Evolutionary conservation across 192 early-diverging fungal genomes (phyloP).

Genomic region (Gryganskiella cystojenkinii): DNA sequence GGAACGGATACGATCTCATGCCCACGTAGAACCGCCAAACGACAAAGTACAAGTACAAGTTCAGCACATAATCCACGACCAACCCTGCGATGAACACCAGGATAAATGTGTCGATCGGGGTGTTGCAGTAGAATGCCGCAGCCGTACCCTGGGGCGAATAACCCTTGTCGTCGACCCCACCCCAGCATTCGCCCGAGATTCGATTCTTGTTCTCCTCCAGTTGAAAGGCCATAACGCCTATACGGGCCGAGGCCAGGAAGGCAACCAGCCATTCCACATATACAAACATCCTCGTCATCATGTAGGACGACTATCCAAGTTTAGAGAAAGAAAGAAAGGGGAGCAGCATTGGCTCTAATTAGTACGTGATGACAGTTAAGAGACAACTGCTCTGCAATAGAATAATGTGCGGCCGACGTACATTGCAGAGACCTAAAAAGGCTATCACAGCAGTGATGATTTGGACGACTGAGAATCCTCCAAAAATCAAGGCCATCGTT

Average conservation of each 20-base stretch:
- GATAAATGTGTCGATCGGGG: constrained; percentile 38
- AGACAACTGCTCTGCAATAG: background rate
- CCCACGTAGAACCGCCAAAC: constrained; percentile 49
- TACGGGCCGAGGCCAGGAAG: constrained; percentile 30
- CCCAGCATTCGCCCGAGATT: constrained; percentile 35
- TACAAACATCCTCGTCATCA: constrained; percentile 50
- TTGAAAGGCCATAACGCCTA: constrained; percentile 49
- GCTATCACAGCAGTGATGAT: constrained; percentile 33
- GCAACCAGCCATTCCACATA: constrained; percentile 36
- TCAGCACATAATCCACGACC: constrained; percentile 42
- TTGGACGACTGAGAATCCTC: constrained; percentile 38
- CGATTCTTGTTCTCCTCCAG: constrained; percentile 33
- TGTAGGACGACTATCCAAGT: constrained; percentile 42
- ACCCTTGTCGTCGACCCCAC: constrained; percentile 42
- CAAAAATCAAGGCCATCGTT: constrained; percentile 43
- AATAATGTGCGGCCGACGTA: constrained; percentile 4
- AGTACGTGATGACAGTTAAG: background rate
- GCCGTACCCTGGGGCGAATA: constrained; percentile 40
- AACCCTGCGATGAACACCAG: constrained; percentile 38
- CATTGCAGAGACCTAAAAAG: constrained; percentile 48
- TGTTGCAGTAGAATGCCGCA: constrained; percentile 48
- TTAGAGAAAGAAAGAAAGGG: background rate
- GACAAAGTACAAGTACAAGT: constrained; percentile 54
- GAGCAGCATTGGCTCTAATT: background rate
- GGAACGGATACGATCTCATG: constrained; percentile 50